Base-by-base conservation (phyloP, 345 rosid genomes). In the Eucalyptus sp. region DNA sequence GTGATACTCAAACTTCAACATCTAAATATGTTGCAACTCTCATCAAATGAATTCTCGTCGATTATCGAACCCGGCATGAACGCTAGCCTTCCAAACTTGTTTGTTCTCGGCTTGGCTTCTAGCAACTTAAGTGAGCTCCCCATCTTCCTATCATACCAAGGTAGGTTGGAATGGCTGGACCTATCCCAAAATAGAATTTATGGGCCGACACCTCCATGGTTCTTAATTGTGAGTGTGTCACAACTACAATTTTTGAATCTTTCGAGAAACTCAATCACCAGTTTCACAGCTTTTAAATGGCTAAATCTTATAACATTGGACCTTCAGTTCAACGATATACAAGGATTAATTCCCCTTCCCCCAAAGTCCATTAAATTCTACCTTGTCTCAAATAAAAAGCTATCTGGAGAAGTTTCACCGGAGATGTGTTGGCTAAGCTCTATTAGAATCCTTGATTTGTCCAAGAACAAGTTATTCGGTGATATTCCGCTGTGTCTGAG, bases 281-380 rank as follows among this genome's bases (percentile, higher is more conserved):
- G 56, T 51, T 51, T 51, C 22, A 51, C 4, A 17, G 56, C 56
- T 51, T 51, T 51, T 0, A 51, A 51, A 0, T 51, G 56, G 22
- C 0, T 0, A 51, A 51, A 51, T 51, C 56, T 51, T 51, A 0
- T 0, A 0, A 1, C 9, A 17, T 17, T 51, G 56, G 56, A 51
- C 22, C 56, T 51, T 3, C 56, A 9, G 22, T 51, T 1, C 56
- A 51, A 51, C 1, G 0, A 7, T 51, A 51, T 51, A 51, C 22
- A 51, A 51, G 22, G 56, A 7, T 7, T 7, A 51, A 17, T 51
- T 17, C 8, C 56, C 56, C 1, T 51, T 51, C 56, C 56, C 56
- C 22, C 56, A 0, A 51, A 3, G 4, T 51, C 4, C 22, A 51
- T 51, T 51, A 0, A 0, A 17, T 17, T 0, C 4, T 51, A 51